These are phyloP conservation scores for Cyclocybe aegerita DNA, from an alignment of 768 basidiomycete genomes.

Conservation along the genomic window DNA sequence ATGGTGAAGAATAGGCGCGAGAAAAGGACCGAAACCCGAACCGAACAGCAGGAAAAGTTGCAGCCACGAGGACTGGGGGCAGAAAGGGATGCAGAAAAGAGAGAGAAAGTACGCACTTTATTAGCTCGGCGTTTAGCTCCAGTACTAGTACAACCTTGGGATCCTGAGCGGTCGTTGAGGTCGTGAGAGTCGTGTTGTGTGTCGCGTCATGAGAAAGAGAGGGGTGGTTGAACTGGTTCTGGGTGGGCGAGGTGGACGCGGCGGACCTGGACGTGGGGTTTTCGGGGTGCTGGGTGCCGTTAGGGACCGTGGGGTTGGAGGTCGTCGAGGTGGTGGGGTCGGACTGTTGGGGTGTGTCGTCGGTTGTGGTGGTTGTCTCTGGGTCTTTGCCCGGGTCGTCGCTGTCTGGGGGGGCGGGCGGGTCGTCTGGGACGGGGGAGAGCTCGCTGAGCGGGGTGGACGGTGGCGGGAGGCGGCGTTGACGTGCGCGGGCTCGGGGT, in stretches of 20 bases:
- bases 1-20: no score
- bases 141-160: constrained; percentile 61
- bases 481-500: constrained; percentile 11
- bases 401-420: constrained; percentile 13
- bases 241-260: constrained; percentile 10
- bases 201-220: neutral
- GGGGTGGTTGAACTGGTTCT: constrained; percentile 14
- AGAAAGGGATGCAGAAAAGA: constrained; percentile 1
- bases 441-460: constrained; percentile 79
- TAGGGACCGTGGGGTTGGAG: constrained; percentile 2
- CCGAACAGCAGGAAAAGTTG: neutral
- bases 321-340: constrained; percentile 6
- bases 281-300: neutral
- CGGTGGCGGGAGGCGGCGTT: constrained; percentile 43
- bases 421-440: constrained; percentile 63
- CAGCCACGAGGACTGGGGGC: neutral
- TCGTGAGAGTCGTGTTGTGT: constrained; percentile 9
- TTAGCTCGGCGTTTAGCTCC: constrained; percentile 66
- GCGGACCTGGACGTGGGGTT: neutral
- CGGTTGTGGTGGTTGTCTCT: neutral
- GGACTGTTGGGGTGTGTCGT: constrained; percentile 4
- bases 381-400: constrained; percentile 11
- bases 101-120: constrained; percentile 48
- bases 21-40: no score
- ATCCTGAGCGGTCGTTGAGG: constrained; percentile 30